Evolutionary conservation across 2,329 filamentous ascomycete genomes (phyloP).

Genomic region (Colletotrichum tofieldiae): DNA sequence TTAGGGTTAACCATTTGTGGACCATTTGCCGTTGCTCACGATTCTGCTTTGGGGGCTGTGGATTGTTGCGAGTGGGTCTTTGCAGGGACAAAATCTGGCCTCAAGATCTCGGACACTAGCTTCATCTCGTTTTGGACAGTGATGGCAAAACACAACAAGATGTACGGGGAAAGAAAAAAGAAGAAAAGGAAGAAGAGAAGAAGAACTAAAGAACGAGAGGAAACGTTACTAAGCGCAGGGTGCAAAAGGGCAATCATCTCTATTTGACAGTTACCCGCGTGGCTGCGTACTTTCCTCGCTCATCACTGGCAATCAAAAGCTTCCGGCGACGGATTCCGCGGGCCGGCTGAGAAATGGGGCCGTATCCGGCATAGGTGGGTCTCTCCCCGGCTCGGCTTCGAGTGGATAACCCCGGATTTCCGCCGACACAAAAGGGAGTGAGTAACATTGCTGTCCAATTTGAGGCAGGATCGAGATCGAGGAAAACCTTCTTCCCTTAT

Average conservation of each 20-base stretch:
- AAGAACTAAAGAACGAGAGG: too few relatives aligned
- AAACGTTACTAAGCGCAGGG: too few relatives aligned
- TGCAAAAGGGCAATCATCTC: too few relatives aligned
- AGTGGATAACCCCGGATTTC: not conserved
- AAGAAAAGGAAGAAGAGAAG: too few relatives aligned
- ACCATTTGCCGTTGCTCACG: not conserved
- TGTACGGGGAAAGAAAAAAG: too few relatives aligned
- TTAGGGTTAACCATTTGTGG: constrained; percentile 8
- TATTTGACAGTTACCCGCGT: not conserved
- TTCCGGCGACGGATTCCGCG: not conserved
- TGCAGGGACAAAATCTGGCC: not conserved
- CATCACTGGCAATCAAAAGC: not conserved
- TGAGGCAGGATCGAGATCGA: too few relatives aligned
- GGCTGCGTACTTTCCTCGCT: not conserved
- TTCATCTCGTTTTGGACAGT: too few relatives aligned
- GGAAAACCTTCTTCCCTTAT: fast-evolving
- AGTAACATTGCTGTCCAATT: not conserved
- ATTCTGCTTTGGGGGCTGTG: not conserved
- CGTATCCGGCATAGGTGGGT: not conserved
- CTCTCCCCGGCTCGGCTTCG: not conserved
- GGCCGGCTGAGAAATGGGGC: not conserved
- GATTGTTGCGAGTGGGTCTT: constrained; percentile 6
- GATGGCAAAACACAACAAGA: not conserved
- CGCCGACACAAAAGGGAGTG: too few relatives aligned
- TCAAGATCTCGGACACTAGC: not conserved